Evolutionary conservation across 2,329 filamentous ascomycete species (phyloP).

Genomic region (Sclerotinia sclerotiorum): DNA sequence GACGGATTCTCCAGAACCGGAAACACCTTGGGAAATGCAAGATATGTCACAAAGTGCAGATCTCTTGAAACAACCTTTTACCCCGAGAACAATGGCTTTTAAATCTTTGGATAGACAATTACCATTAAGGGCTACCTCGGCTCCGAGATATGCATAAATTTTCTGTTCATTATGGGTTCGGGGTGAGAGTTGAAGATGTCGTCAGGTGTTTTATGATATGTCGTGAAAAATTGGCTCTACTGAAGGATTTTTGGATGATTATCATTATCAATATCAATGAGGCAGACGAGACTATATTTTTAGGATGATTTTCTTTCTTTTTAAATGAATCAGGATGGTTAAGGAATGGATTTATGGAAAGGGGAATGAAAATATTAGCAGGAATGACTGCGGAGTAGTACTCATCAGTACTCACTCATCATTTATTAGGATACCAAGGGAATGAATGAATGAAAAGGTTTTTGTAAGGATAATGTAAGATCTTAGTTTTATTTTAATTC

Average conservation of each 20-base stretch:
- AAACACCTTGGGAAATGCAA: conserved; percentile 59
- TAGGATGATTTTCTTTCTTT: neutral
- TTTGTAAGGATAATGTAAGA: too few relatives aligned
- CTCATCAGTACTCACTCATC: neutral
- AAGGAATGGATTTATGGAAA: neutral
- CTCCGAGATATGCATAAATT: conserved; percentile 17
- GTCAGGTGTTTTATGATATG: neutral
- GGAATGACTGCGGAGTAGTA: neutral
- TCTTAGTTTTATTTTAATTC: neutral
- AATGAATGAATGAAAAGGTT: too few relatives aligned
- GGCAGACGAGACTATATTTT: neutral
- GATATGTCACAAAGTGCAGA: conserved; percentile 46
- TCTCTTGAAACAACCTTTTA: conserved; percentile 53
- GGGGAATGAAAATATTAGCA: neutral
- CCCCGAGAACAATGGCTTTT: conserved; percentile 67
- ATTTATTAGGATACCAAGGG: conserved; percentile 1
- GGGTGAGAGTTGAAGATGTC: neutral
- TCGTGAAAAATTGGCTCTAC: neutral
- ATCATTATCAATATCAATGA: neutral
- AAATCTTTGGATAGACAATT: conserved; percentile 60
- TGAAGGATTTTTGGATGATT: neutral
- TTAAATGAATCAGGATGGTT: neutral
- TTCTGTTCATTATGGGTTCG: neutral
- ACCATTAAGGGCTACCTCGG: conserved; percentile 46
- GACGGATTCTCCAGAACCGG: conserved; percentile 43